These are phyloP conservation scores for Entophlyctis luteolus DNA, from an alignment of 192 early-diverging fungal species.

Conservation along the genomic window DNA sequence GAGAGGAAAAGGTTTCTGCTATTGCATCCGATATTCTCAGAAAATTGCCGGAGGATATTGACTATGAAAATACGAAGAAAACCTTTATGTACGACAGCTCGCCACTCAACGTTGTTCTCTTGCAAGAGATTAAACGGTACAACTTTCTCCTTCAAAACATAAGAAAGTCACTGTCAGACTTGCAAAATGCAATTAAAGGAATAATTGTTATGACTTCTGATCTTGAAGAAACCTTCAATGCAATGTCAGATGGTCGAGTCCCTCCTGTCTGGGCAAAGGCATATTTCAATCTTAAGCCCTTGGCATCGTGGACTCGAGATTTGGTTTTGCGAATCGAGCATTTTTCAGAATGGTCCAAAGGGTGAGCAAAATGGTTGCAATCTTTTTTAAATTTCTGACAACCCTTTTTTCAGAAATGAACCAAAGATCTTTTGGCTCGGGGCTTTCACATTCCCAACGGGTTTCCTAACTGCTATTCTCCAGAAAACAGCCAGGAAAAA, in stretches of 20 bases:
- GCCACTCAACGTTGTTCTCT: slow-evolving; percentile 53
- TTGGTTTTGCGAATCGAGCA: slow-evolving; percentile 49
- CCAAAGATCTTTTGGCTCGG: slow-evolving; percentile 55
- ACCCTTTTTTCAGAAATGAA: slow-evolving; percentile 33
- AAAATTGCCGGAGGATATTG: slow-evolving; percentile 49
- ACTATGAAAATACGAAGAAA: slow-evolving; percentile 53
- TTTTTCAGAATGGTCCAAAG: slow-evolving; percentile 62
- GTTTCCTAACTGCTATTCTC: slow-evolving; percentile 57
- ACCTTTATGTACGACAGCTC: slow-evolving; percentile 47
- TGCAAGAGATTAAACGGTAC: slow-evolving; percentile 58
- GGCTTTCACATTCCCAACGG: slow-evolving; percentile 58
- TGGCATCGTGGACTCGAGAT: slow-evolving; percentile 56
- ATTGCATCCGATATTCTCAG: slow-evolving; percentile 48
- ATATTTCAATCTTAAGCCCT: slow-evolving; percentile 51
- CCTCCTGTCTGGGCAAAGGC: slow-evolving; percentile 57
- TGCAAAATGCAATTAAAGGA: slow-evolving; percentile 61
- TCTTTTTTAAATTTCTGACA: neutral
- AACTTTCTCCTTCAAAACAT: slow-evolving; percentile 50
- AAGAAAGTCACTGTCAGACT: slow-evolving; percentile 42
- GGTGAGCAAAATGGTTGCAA: slow-evolving; percentile 31
- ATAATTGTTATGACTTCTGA: slow-evolving; percentile 62
- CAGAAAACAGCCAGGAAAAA: slow-evolving; percentile 57
- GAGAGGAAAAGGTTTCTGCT: slow-evolving; percentile 54
- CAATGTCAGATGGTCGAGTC: slow-evolving; percentile 51
- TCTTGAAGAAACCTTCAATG: slow-evolving; percentile 54